Percentiles rank a stretch among this genome's conserved stretches.
Conservation (phyloP, 768 basidiomycete genomes). For the Boletus speciosus region DNA sequence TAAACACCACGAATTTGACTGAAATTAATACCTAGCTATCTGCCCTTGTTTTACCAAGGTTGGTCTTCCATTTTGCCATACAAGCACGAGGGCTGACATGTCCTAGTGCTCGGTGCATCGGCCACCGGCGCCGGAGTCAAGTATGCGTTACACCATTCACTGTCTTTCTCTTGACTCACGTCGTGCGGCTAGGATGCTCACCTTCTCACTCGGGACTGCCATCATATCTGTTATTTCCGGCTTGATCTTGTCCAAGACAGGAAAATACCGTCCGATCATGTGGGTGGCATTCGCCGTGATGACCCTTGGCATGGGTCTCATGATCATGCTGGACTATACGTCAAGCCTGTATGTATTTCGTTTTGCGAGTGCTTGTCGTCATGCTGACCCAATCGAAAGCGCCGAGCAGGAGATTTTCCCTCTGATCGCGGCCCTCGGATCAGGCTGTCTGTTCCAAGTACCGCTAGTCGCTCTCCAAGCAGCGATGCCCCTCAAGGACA, state of each 20-base stretch:
- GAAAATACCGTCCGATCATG: constrained; percentile 57
- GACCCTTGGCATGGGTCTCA: constrained; percentile 66
- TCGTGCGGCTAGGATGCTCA: constrained; percentile 53
- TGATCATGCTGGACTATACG: constrained; percentile 61
- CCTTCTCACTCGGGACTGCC: constrained; percentile 64
- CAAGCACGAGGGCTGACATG: constrained; percentile 6
- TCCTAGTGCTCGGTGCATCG: constrained; percentile 59
- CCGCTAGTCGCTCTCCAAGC: constrained; percentile 77
- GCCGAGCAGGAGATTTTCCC: constrained; percentile 63
- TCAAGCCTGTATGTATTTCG: constrained; percentile 36
- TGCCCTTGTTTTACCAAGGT: constrained; percentile 72
- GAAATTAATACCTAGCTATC: constrained; percentile 37
- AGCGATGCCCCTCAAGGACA: constrained; percentile 83
- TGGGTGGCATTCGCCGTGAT: constrained; percentile 59
- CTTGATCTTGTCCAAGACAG: constrained; percentile 51
- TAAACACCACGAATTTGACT: neutral
- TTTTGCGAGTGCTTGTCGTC: neutral
- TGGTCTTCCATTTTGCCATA: neutral
- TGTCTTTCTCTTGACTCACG: neutral
- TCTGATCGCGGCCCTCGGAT: constrained; percentile 60
- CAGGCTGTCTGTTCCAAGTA: constrained; percentile 63
- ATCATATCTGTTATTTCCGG: constrained; percentile 55
- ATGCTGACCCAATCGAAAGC: constrained; percentile 33
- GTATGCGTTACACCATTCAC: constrained; percentile 33
- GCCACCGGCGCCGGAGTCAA: constrained; percentile 67